phyloP scores from a whole-genome alignment of 139 green algal species.

The Chlamydomonas schloesseri region DNA sequence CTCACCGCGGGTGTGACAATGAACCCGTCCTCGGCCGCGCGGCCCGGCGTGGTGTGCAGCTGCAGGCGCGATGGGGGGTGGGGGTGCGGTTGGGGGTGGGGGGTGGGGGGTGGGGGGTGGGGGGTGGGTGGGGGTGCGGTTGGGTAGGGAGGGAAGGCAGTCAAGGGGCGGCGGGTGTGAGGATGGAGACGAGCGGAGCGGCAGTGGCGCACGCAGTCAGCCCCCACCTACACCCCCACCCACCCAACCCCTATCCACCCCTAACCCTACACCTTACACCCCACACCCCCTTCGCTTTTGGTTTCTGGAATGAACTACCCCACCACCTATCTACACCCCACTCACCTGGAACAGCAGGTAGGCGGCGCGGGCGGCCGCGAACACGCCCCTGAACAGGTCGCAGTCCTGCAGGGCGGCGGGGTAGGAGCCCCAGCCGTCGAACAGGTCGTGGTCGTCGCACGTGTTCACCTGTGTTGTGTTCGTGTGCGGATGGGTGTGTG shows the following conservation, averaged over 20 bases:
- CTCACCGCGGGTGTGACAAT: not conserved
- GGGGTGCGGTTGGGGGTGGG: not conserved
- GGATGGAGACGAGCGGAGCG: no score
- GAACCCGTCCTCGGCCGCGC: not conserved
- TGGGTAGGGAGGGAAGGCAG: no score
- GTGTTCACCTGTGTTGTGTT: constrained; percentile 49
- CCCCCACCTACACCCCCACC: no score
- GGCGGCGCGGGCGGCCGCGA: constrained; percentile 44
- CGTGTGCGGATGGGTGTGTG: no score
- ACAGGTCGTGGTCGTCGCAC: constrained; percentile 77
- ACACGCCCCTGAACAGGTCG: constrained; percentile 69
- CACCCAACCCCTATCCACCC: no score
- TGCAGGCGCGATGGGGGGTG: not conserved
- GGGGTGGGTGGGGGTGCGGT: no score
- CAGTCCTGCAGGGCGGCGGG: constrained; percentile 60
- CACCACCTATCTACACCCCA: not conserved
- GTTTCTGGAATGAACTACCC: no score
- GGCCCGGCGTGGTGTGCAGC: constrained; percentile 28
- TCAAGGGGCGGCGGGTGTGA: no score
- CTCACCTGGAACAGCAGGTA: constrained; percentile 75
- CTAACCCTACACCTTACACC: no score
- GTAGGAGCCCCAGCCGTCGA: constrained; percentile 72
- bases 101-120: no score
- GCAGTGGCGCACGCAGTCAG: no score
- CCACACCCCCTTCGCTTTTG: not conserved